Conservation (phyloP, 2,329 filamentous ascomycete genomes). For the Exophiala alcalophila region DNA sequence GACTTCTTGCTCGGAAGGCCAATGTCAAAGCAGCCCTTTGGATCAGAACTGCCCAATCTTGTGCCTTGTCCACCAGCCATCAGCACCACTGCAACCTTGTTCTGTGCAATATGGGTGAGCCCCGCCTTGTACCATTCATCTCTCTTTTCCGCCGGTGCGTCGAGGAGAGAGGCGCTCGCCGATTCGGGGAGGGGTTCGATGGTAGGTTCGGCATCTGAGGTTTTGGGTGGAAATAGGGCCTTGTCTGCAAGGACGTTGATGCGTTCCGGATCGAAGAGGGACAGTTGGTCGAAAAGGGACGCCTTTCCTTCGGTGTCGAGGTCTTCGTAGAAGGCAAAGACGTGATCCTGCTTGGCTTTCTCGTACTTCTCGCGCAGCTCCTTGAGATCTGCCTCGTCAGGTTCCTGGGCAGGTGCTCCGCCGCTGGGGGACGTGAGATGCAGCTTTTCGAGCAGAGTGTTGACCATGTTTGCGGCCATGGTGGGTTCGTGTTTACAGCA, state of each 20-base stretch:
- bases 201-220: slow-evolving; percentile 48
- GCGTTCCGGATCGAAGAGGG: slow-evolving; percentile 74
- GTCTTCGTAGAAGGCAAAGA: slow-evolving; percentile 83
- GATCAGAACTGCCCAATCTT: slow-evolving; percentile 85
- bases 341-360: slow-evolving; percentile 73
- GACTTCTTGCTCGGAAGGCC: slow-evolving; percentile 89
- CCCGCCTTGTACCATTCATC: slow-evolving; percentile 77
- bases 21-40: slow-evolving; percentile 97
- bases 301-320: slow-evolving; percentile 72
- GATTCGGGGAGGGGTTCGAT: slow-evolving; percentile 86
- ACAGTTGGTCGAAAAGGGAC: slow-evolving; percentile 75
- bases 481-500: slow-evolving; percentile 23
- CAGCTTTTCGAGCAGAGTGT: slow-evolving; percentile 50
- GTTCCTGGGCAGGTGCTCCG: slow-evolving; percentile 44
- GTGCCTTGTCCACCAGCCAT: slow-evolving; percentile 98
- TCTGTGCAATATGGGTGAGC: slow-evolving; percentile 62
- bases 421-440: slow-evolving; percentile 37
- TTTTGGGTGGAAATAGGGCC: slow-evolving; percentile 72
- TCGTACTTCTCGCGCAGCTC: slow-evolving; percentile 70
- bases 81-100: slow-evolving; percentile 79
- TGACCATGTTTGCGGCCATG: slow-evolving; percentile 46
- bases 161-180: slow-evolving; percentile 84
- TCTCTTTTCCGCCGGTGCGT: slow-evolving; percentile 75
- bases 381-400: slow-evolving; percentile 64
- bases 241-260: slow-evolving; percentile 84